Base-by-base conservation (phyloP, 23 red algal genomes). In the Cyanidium caldarium region DNA sequence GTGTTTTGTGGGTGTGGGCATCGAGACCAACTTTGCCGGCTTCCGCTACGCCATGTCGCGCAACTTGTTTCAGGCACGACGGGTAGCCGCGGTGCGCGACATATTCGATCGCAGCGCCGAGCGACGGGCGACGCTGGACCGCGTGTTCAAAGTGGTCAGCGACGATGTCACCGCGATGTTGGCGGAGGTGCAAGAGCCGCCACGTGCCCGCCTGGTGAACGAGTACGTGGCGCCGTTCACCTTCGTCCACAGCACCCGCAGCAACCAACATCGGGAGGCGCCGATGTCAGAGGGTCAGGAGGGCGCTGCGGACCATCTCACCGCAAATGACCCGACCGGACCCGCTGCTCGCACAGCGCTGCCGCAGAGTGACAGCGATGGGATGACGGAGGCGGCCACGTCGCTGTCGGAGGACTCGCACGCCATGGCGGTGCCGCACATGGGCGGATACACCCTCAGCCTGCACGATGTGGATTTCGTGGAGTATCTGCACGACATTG, bases 381-480 rank as follows among this genome's bases (percentile, higher is more conserved):
- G 19, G 21, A 61, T 61, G 51, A 61, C 51, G 23, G 51, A 61
- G 7, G 51, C 51, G 3, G 23, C 51, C 10, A 5, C n/a, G n/a
- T 61, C 21, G 7, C 51, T 61, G 3, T 61, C 51, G 51, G 51
- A 61, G 7, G n/a, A 61, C 3, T 28, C n/a, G n/a, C 7, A 5
- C n/a, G 3, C 23, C n/a, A 10, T 61, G 21, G 21, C 7, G 7
- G 31, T 28, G 5, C 51, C 51, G 10, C 51, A 61, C 23, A 61
- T 61, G 51, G 51, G 51, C 7, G 51, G 31, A 28, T 61, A 14
- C 70, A 70, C 40, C 2, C 72, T 85, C 0, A 57, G 76, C 1
- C 51, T 71, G 14, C 84, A 86, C 38, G 89, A 95, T 41, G 57
- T 87, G 1, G 82, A 87, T 19, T 65, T 95, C 20, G 66, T 84